Evolutionary conservation across 192 early-diverging fungal species (phyloP).

Genomic region (Podila minutissima): DNA sequence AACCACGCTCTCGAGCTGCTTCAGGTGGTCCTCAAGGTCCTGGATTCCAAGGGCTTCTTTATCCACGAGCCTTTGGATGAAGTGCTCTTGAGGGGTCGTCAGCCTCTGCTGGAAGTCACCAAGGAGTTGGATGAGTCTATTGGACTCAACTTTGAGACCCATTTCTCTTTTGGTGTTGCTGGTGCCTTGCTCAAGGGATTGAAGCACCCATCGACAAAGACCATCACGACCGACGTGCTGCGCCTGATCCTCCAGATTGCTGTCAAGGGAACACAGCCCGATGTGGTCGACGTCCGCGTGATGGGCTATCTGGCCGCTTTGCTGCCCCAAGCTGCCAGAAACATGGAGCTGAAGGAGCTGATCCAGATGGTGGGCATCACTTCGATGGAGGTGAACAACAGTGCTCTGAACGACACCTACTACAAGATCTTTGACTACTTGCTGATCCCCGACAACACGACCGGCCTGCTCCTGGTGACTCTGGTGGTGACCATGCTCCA

Average conservation of each 20-base stretch:
- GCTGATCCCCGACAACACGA: slow-evolving; percentile 71
- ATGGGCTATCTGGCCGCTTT: slow-evolving; percentile 86
- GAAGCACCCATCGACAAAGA: slow-evolving; percentile 78
- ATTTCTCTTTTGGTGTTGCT: slow-evolving; percentile 89
- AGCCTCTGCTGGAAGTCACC: slow-evolving; percentile 76
- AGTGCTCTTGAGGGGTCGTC: slow-evolving; percentile 76
- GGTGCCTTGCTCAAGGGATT: slow-evolving; percentile 86
- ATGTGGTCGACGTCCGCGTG: slow-evolving; percentile 55
- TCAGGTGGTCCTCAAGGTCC: slow-evolving; percentile 74
- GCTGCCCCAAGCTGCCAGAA: slow-evolving; percentile 80
- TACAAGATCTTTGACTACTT: slow-evolving; percentile 72
- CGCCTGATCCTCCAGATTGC: slow-evolving; percentile 80
- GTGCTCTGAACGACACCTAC: slow-evolving; percentile 60
- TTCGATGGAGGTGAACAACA: slow-evolving; percentile 56
- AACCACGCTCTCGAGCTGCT: slow-evolving; percentile 75
- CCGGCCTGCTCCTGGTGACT: slow-evolving; percentile 69
- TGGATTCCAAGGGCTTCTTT: slow-evolving; percentile 81
- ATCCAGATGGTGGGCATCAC: slow-evolving; percentile 63
- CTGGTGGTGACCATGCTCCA: slow-evolving; percentile 79
- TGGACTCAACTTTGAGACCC: slow-evolving; percentile 85
- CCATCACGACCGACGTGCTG: slow-evolving; percentile 75
- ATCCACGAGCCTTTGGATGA: slow-evolving; percentile 75
- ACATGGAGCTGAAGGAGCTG: slow-evolving; percentile 71
- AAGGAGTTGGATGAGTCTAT: slow-evolving; percentile 76
- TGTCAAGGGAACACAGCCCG: slow-evolving; percentile 58